These are phyloP conservation scores for Citrus mangshanensis DNA, from an alignment of 345 rosid genomes.

Conservation along the genomic window DNA sequence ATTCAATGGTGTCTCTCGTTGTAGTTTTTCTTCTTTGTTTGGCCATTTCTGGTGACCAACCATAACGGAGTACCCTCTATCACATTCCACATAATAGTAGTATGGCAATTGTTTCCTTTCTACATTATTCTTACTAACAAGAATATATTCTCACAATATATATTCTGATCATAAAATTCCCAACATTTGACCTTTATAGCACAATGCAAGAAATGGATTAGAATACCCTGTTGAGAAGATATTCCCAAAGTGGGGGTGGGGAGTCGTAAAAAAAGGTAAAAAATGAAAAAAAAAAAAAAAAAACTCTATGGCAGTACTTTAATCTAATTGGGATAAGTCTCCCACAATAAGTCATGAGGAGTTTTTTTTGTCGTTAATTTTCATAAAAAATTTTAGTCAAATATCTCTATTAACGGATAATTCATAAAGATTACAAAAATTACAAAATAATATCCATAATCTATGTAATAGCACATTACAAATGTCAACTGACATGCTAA, in stretches of 20 bases:
- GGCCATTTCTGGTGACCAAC: conserved; percentile 47
- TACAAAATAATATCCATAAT: no score
- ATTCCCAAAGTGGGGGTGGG: no score
- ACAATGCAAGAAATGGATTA: neutral
- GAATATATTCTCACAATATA: neutral
- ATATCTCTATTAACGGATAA: no score
- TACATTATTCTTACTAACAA: neutral
- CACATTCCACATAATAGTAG: neutral
- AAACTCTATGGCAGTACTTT: no score
- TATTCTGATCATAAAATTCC: neutral
- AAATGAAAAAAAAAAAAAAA: no score
- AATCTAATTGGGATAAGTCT: neutral
- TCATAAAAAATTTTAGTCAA: no score
- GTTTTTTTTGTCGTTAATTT: no score
- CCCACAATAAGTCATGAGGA: no score
- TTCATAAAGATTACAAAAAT: no score
- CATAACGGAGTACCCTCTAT: conserved; percentile 22
- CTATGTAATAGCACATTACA: no score
- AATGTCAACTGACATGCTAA: no score
- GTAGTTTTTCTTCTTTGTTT: conserved; percentile 34
- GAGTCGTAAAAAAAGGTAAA: no score
- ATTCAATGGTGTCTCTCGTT: neutral
- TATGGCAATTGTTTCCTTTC: neutral
- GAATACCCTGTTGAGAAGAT: neutral
- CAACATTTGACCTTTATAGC: neutral